A percentile compares a stretch with the other conserved stretches of the same genome.
phyloP scores from a whole-genome alignment of 2,329 filamentous ascomycete genomes.

The Cyphellophora europaea region DNA sequence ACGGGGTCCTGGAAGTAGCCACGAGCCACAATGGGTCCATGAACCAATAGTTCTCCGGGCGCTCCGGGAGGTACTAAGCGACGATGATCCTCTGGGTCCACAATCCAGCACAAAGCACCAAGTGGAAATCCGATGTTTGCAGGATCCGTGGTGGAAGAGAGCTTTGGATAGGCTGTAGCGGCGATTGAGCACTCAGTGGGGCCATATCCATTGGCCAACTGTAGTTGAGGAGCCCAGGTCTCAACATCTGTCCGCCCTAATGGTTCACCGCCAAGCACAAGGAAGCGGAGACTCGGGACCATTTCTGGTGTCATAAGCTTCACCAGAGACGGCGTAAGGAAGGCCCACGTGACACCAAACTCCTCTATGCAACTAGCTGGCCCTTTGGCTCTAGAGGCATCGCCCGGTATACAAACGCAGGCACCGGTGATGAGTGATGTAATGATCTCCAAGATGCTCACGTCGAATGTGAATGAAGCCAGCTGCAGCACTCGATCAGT shows the following conservation, averaged over 20 bases:
- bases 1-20: constrained; percentile 31
- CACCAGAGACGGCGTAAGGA: constrained; percentile 42
- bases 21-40: constrained; percentile 23
- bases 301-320: constrained; percentile 24
- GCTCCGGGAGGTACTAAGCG: not conserved
- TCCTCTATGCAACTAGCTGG: constrained; percentile 31
- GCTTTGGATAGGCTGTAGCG: constrained; percentile 2
- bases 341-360: constrained; percentile 36
- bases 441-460: constrained; percentile 13
- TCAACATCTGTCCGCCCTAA: constrained; percentile 21
- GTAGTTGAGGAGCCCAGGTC: constrained; percentile 23
- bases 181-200: constrained; percentile 16
- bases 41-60: constrained; percentile 3
- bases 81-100: constrained; percentile 19
- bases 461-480: constrained; percentile 15
- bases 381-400: constrained; percentile 26
- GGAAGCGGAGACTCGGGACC: constrained; percentile 24
- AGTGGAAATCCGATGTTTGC: constrained; percentile 3
- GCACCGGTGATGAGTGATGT: constrained; percentile 9
- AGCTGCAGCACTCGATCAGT: constrained; percentile 12
- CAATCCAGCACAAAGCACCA: constrained; percentile 20
- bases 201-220: constrained; percentile 17
- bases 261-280: constrained; percentile 28
- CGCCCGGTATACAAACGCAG: constrained; percentile 14
- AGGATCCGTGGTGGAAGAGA: no score